Percentiles rank a stretch among this genome's conserved stretches.
Conservation (phyloP, 2,329 filamentous ascomycete genomes). For the Trichoderma gracile region DNA sequence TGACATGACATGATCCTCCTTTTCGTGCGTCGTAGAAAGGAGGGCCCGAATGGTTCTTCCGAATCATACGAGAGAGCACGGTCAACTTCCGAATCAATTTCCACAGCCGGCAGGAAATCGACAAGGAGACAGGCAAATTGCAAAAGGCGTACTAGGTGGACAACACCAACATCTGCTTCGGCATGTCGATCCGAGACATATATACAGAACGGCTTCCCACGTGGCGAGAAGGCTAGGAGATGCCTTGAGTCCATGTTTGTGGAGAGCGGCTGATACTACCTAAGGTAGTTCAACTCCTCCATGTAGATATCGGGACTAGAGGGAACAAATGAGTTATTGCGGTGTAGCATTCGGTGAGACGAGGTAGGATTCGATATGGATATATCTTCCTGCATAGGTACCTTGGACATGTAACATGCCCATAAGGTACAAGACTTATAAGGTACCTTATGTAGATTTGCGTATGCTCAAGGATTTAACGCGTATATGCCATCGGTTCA, state of each 20-base stretch:
- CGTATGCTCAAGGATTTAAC: no score
- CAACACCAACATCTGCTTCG: not conserved
- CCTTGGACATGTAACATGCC: no score
- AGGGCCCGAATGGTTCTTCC: conserved; percentile 30
- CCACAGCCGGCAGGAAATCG: conserved; percentile 17
- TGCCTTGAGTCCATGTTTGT: not conserved
- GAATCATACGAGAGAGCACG: conserved; percentile 26
- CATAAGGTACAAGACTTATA: no score
- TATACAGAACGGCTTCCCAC: not conserved
- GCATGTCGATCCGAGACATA: not conserved
- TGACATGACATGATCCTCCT: not conserved
- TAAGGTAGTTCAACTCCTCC: no score
- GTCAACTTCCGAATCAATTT: conserved; percentile 17
- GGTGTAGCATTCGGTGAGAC: not conserved
- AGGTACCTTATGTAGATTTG: no score
- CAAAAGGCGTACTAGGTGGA: conserved; percentile 4
- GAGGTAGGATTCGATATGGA: not conserved
- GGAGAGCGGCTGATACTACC: not conserved
- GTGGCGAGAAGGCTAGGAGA: not conserved
- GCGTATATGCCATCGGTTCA: not conserved
- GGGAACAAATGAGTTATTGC: not conserved
- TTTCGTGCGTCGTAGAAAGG: conserved; percentile 23
- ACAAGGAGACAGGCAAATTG: conserved; percentile 14
- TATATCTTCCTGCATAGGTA: no score
- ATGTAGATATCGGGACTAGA: not conserved